Percentiles rank a stretch among this genome's conserved stretches.
Evolutionary conservation across 345 rosid genomes (phyloP).

Genomic region (Nephelium lappaceum): DNA sequence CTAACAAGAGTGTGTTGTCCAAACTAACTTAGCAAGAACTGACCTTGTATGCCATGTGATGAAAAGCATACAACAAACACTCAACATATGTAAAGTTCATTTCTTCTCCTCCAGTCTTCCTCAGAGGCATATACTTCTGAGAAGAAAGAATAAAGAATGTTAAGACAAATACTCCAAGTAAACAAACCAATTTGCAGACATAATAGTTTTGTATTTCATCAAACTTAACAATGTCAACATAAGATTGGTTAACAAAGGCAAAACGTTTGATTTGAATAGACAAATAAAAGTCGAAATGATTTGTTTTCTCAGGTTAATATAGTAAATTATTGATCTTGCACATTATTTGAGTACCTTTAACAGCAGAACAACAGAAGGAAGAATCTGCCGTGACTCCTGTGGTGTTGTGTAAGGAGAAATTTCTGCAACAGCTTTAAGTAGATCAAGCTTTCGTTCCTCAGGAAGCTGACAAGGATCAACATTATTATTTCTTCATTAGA

Average conservation of each 20-base stretch:
- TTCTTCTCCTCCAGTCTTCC: constrained; percentile 93
- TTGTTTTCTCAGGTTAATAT: not conserved
- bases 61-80: constrained; percentile 85
- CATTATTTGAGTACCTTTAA: constrained; percentile 56
- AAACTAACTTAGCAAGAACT: constrained; percentile 16
- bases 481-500: constrained; percentile 11
- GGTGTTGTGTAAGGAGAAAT: constrained; percentile 85
- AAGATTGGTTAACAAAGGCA: not conserved
- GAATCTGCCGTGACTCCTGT: constrained; percentile 91
- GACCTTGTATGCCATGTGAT: constrained; percentile 96
- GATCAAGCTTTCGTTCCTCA: constrained; percentile 93
- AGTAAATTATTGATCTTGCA: not conserved
- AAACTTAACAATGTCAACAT: not conserved
- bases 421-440: constrained; percentile 95
- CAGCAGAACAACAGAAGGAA: constrained; percentile 87
- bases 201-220: not conserved
- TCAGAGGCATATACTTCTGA: constrained; percentile 93
- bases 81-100: constrained; percentile 94
- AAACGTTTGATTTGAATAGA: not conserved
- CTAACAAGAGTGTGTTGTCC: not conserved
- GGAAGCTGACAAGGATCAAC: constrained; percentile 64
- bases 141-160: constrained; percentile 20
- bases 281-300: not conserved
- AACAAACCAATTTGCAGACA: not conserved
- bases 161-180: not conserved